phyloP scores from a whole-genome alignment of 78 protist genomes.

The Dictyostelium firmibasis region DNA sequence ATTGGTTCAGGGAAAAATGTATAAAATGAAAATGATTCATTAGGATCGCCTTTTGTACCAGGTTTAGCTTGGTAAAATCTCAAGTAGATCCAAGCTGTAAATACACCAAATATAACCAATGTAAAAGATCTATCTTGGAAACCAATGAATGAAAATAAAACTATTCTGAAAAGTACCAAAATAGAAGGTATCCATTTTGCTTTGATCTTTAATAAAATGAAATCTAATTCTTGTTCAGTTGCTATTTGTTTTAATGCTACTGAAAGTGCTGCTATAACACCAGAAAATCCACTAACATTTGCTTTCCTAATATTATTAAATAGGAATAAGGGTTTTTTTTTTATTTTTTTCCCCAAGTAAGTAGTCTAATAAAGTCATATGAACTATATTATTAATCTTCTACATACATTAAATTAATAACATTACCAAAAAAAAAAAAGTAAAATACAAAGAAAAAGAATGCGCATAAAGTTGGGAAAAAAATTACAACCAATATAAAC shows the following conservation, averaged over 20 bases:
- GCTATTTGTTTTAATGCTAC: conserved; percentile 53
- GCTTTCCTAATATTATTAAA: too few relatives aligned
- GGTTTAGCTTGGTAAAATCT: conserved; percentile 69
- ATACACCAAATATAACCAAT: conserved; percentile 21
- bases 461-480: not conserved
- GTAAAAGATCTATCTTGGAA: not conserved
- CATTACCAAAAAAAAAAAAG: not conserved
- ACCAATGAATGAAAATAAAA: conserved; percentile 15
- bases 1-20: conserved; percentile 74
- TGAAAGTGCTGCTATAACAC: conserved; percentile 36
- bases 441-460: conserved; percentile 34
- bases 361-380: too few relatives aligned
- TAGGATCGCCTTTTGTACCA: conserved; percentile 57
- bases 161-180: not conserved
- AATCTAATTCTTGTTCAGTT: conserved; percentile 28
- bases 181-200: conserved; percentile 20
- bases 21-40: conserved; percentile 54
- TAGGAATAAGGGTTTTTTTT: too few relatives aligned
- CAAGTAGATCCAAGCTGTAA: conserved; percentile 33
- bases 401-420: not conserved
- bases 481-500: conserved; percentile 22
- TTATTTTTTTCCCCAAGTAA: not conserved
- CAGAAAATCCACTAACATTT: conserved; percentile 57
- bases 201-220: conserved; percentile 2
- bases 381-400: too few relatives aligned